Evolutionary conservation across 768 basidiomycete species (phyloP).

Genomic region (Daedaleopsis sinensis): DNA sequence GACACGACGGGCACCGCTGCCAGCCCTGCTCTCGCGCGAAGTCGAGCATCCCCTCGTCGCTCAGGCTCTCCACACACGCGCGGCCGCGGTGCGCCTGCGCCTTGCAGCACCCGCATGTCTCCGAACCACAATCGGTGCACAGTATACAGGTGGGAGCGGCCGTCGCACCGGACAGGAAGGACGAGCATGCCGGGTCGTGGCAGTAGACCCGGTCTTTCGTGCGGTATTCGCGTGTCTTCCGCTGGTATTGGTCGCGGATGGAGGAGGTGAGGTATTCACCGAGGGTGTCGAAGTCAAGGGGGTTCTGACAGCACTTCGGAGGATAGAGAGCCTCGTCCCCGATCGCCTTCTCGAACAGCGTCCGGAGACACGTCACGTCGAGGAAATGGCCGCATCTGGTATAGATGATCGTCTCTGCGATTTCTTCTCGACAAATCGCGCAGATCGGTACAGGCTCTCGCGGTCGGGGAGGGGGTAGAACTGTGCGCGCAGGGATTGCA

Average conservation of each 20-base stretch:
- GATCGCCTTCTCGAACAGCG: slow-evolving; percentile 38
- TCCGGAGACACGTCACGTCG: slow-evolving; percentile 36
- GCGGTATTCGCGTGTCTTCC: slow-evolving; percentile 24
- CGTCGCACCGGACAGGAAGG: slow-evolving; percentile 24
- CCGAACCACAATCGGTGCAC: slow-evolving; percentile 17
- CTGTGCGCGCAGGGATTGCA: too few species aligned
- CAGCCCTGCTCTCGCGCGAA: slow-evolving; percentile 24
- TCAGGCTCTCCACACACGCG: slow-evolving; percentile 13
- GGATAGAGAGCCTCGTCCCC: slow-evolving; percentile 41
- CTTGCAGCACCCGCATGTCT: slow-evolving; percentile 24
- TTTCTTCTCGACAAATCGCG: slow-evolving; percentile 24
- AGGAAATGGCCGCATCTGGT: slow-evolving; percentile 40
- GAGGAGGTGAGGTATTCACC: slow-evolving; percentile 13
- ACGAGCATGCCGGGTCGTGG: slow-evolving; percentile 21
- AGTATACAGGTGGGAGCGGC: background rate
- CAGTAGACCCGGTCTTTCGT: slow-evolving; percentile 29
- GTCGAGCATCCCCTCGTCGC: slow-evolving; percentile 24
- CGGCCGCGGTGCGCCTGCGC: slow-evolving; percentile 8
- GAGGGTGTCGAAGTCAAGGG: slow-evolving; percentile 19
- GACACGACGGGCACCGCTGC: slow-evolving; percentile 29
- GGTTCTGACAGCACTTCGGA: slow-evolving; percentile 25
- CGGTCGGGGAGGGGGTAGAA: too few species aligned
- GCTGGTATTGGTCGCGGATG: slow-evolving; percentile 10
- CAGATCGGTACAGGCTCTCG: slow-evolving; percentile 7
- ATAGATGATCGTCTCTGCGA: slow-evolving; percentile 4